Base-by-base conservation (phyloP, 2,329 filamentous ascomycete genomes). In the Fusarium devonianum region DNA sequence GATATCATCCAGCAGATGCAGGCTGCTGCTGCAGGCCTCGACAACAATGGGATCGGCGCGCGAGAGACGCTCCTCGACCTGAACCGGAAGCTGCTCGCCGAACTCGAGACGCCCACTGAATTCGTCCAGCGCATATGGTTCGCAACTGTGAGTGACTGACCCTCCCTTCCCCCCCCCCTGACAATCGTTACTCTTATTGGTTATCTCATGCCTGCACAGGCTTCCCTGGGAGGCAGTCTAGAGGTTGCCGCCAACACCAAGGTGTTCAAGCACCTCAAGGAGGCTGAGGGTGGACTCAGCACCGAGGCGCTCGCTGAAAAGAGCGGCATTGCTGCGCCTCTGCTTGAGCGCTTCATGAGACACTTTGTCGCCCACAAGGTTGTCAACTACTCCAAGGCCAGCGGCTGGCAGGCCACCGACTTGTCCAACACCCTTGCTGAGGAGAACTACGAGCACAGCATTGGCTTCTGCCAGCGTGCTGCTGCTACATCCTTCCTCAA, bases 261-360 rank as follows among this genome's bases (percentile, higher is more conserved):
- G 7, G 25, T 58, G 4, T 56, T 58, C 11, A 26, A 40, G 16
- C 21, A 42, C 13, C 22, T 57, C 1, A 22, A 37, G 16, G 44
- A 51, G n/a, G 29, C 50, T 2, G 6, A 42, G 6, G 17, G 39
- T 17, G 54, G 43, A 4, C 12, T 56, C 9, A 39, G 35, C 21
- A 56, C 43, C 9, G 17, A 49, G 12, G 23, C 13, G 1, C 43
- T 56, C 1, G 33, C 48, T 19, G 43, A 53, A 6, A 49, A 43
- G 36, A 46, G 52, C 0, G 43, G 51, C 8, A 49, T 58, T 17
- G 32, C 44, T 8, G 13, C 6, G 2, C 23, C 37, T 29, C 19
- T 58, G 2, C 47, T 58, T 4, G 28, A 42, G 7, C 47, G 54
- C 1, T 56, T 56, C 26, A 58, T 58, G 55, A 49, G 55, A 25